These are phyloP conservation scores for Rhizophagus sp. DNA, from an alignment of 192 early-diverging fungal species.

Conservation along the genomic window DNA sequence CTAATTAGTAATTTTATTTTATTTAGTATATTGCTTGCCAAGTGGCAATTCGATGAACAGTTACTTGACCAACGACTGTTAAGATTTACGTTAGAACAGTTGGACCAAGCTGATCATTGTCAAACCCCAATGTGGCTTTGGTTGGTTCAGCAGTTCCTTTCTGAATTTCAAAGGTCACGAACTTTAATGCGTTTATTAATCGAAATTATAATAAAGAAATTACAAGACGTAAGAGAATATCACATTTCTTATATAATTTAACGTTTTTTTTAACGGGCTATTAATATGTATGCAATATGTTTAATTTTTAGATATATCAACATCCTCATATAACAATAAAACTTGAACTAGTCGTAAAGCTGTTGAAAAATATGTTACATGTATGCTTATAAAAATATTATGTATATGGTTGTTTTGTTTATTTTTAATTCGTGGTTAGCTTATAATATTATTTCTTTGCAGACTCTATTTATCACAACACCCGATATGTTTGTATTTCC, in stretches of 20 bases:
- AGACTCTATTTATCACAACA: constrained; percentile 56
- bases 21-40: constrained; percentile 53
- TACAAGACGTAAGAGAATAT: constrained; percentile 45
- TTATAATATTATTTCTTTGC: neutral
- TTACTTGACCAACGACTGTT: constrained; percentile 54
- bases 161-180: constrained; percentile 53
- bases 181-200: constrained; percentile 56
- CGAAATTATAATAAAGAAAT: constrained; percentile 49
- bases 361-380: constrained; percentile 53
- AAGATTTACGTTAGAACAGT: constrained; percentile 45
- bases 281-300: neutral
- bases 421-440: neutral
- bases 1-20: constrained; percentile 28
- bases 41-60: constrained; percentile 59
- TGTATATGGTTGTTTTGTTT: neutral
- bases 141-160: constrained; percentile 53
- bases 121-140: constrained; percentile 45
- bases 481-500: constrained; percentile 67
- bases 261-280: neutral
- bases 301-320: neutral
- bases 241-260: neutral
- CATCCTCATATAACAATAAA: neutral
- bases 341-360: constrained; percentile 22
- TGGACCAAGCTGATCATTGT: constrained; percentile 43
- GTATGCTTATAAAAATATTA: constrained; percentile 28